These are phyloP conservation scores for baker's yeast (Saccharomyces cerevisiae) DNA, from an alignment of 805 yeast species.

Conservation along the genomic window DNA sequence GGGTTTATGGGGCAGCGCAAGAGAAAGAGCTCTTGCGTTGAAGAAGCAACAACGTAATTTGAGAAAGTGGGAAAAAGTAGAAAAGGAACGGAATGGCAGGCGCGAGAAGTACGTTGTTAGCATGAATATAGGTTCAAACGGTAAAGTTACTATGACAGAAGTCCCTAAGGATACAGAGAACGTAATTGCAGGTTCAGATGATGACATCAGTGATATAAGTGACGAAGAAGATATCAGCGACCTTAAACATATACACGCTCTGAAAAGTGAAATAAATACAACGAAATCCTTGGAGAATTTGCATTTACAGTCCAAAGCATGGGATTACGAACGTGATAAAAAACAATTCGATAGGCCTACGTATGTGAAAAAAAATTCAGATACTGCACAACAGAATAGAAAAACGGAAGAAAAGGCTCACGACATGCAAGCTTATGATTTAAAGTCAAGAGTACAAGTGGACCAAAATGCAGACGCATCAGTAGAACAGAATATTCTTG, in stretches of 20 bases:
- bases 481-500: conserved; percentile 25
- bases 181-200: conserved; percentile 24
- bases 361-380: conserved; percentile 22
- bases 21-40: conserved; percentile 79
- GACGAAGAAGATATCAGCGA: conserved; percentile 32
- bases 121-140: conserved; percentile 65
- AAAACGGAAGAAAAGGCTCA: background rate
- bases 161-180: conserved; percentile 20
- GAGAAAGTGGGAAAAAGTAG: conserved; percentile 53
- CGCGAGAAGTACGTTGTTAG: conserved; percentile 63
- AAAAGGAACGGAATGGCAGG: conserved; percentile 56
- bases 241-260: conserved; percentile 20
- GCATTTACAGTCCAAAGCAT: conserved; percentile 34
- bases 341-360: conserved; percentile 48
- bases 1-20: conserved; percentile 73
- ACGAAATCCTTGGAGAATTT: conserved; percentile 10
- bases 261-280: conserved; percentile 19
- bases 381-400: background rate
- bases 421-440: conserved; percentile 1
- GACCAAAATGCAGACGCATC: conserved; percentile 13
- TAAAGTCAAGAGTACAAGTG: conserved; percentile 22
- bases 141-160: conserved; percentile 65
- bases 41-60: conserved; percentile 76
- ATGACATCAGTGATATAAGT: conserved; percentile 29
- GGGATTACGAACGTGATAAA: conserved; percentile 55